Percentiles rank a stretch among this genome's conserved stretches.
Evolutionary conservation across 306 rosid genomes (phyloP).

Genomic region (Trifolium fragiferum): DNA sequence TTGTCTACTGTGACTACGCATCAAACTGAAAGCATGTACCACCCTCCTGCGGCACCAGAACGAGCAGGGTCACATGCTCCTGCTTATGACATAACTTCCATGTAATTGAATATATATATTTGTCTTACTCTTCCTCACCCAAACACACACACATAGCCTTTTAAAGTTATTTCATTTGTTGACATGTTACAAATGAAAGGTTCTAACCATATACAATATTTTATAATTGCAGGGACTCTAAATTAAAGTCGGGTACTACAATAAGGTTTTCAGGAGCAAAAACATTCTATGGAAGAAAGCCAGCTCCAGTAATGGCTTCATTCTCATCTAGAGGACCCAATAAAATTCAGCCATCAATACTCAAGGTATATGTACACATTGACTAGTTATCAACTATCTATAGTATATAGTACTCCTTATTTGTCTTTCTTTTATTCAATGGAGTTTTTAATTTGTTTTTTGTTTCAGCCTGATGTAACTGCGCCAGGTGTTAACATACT

Average conservation of each 20-base stretch:
- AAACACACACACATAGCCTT: neutral
- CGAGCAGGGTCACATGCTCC: neutral
- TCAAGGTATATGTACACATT: slow-evolving; percentile 35
- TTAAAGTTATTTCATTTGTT: neutral
- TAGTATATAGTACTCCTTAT: neutral
- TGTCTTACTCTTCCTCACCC: neutral
- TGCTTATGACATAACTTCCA: slow-evolving; percentile 19
- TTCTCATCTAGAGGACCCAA: slow-evolving; percentile 48
- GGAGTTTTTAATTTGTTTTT: neutral
- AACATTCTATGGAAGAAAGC: slow-evolving; percentile 32
- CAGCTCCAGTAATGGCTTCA: slow-evolving; percentile 50
- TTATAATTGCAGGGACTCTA: slow-evolving; percentile 36
- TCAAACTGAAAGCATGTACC: rapidly evolving
- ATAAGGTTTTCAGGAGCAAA: slow-evolving; percentile 35
- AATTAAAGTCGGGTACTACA: neutral
- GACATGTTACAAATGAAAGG: slow-evolving; percentile 5
- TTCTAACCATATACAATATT: neutral
- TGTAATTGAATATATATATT: slow-evolving; percentile 18
- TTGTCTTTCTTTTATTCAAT: neutral
- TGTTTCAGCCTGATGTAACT: slow-evolving; percentile 55
- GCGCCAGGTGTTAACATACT: slow-evolving; percentile 56
- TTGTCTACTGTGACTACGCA: slow-evolving; percentile 37
- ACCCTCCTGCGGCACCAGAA: neutral
- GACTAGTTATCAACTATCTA: neutral
- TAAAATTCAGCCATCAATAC: slow-evolving; percentile 43